These are phyloP conservation scores for Fraxinus velutina DNA, from an alignment of 305 asterid genomes.

Conservation along the genomic window DNA sequence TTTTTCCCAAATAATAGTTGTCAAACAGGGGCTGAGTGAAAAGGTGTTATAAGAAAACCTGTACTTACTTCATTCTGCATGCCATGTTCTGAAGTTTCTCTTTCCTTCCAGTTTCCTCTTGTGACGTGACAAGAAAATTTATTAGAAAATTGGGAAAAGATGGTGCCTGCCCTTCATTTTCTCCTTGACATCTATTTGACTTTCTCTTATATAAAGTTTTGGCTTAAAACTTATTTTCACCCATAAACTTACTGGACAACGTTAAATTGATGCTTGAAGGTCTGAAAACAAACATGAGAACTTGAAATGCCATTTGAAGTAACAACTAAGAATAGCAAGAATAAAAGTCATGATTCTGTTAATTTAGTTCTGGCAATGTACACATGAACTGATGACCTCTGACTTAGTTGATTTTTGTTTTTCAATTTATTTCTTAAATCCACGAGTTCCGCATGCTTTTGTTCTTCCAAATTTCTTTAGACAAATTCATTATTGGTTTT, in stretches of 20 bases:
- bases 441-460: neutral
- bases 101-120: neutral
- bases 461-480: neutral
- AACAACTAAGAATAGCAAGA: neutral
- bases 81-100: neutral
- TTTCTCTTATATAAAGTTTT: neutral
- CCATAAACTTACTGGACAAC: neutral
- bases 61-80: neutral
- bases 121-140: neutral
- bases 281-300: neutral
- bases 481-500: neutral
- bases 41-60: neutral
- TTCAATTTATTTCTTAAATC: neutral
- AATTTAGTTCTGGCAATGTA: neutral
- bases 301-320: neutral
- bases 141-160: neutral
- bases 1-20: neutral
- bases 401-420: neutral
- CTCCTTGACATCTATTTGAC: neutral
- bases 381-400: neutral
- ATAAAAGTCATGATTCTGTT: neutral
- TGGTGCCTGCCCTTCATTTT: neutral
- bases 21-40: neutral
- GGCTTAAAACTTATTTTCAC: neutral
- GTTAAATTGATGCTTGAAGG: neutral